phyloP scores from a whole-genome alignment of 306 rosid genomes.

The Cicer pinnatifidum region DNA sequence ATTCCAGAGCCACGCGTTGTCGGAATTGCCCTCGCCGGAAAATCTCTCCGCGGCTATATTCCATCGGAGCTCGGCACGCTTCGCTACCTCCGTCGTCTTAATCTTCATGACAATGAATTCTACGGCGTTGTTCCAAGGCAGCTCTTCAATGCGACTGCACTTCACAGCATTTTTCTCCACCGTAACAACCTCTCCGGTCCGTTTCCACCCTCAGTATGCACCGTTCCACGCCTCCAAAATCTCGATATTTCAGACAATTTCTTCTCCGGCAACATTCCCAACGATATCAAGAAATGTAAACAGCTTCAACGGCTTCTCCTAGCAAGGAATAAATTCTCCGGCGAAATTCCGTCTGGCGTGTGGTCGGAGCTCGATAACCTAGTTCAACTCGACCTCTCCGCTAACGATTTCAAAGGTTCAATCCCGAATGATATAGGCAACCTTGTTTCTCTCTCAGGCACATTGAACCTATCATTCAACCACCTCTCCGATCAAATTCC shows the following conservation, averaged over 20 bases:
- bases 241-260: constrained; percentile 85
- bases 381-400: constrained; percentile 78
- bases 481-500: constrained; percentile 77
- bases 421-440: constrained; percentile 70
- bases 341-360: constrained; percentile 65
- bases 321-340: constrained; percentile 65
- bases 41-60: constrained; percentile 77
- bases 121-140: constrained; percentile 77
- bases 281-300: constrained; percentile 57
- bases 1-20: constrained; percentile 73
- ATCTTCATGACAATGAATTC: constrained; percentile 76
- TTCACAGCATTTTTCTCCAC: constrained; percentile 85
- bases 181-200: constrained; percentile 88
- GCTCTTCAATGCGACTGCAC: constrained; percentile 88
- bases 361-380: constrained; percentile 64
- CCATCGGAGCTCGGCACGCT: constrained; percentile 85
- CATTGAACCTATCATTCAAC: constrained; percentile 83
- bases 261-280: constrained; percentile 62
- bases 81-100: constrained; percentile 80
- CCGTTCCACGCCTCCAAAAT: constrained; percentile 75
- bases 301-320: constrained; percentile 72
- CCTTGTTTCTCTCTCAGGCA: constrained; percentile 70
- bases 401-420: constrained; percentile 65
- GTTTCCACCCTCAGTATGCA: constrained; percentile 68
- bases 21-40: constrained; percentile 75